A percentile compares a stretch with the other conserved stretches of the same genome.
These are phyloP conservation scores for Pisolithus albus DNA, from an alignment of 768 basidiomycete genomes.

Conservation along the genomic window DNA sequence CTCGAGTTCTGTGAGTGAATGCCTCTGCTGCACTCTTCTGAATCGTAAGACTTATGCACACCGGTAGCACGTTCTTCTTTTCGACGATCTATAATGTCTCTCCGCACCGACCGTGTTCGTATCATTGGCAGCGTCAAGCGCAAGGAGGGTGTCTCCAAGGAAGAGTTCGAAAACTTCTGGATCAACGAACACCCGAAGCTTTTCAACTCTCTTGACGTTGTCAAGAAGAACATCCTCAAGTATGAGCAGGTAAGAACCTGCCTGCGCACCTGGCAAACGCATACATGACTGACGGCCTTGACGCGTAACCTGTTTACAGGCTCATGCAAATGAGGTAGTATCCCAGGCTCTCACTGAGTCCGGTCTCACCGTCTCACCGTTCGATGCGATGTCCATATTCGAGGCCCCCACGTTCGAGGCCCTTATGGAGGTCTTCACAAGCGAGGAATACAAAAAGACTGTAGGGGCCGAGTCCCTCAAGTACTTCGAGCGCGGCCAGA, in stretches of 20 bases:
- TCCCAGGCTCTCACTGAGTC: constrained; percentile 1
- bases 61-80: neutral
- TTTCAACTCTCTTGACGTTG: constrained; percentile 26
- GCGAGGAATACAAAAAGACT: constrained; percentile 4
- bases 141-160: constrained; percentile 20
- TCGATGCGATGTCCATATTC: constrained; percentile 26
- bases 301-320: constrained; percentile 9
- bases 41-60: neutral
- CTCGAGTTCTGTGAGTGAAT: neutral
- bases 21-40: neutral
- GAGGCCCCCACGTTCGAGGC: constrained; percentile 30
- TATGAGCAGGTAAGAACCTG: constrained; percentile 28
- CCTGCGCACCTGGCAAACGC: too few relatives aligned
- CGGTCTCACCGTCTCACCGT: constrained; percentile 16
- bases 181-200: constrained; percentile 20
- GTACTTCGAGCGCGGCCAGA: constrained; percentile 8
- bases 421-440: constrained; percentile 21
- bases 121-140: constrained; percentile 23
- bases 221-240: constrained; percentile 28
- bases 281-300: neutral
- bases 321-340: constrained; percentile 12
- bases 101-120: constrained; percentile 27
- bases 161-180: constrained; percentile 29
- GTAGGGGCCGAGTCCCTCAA: constrained; percentile 4
- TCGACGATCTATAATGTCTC: constrained; percentile 5